Conservation (phyloP, 306 rosid genomes). For the Corylus heterophylla region DNA sequence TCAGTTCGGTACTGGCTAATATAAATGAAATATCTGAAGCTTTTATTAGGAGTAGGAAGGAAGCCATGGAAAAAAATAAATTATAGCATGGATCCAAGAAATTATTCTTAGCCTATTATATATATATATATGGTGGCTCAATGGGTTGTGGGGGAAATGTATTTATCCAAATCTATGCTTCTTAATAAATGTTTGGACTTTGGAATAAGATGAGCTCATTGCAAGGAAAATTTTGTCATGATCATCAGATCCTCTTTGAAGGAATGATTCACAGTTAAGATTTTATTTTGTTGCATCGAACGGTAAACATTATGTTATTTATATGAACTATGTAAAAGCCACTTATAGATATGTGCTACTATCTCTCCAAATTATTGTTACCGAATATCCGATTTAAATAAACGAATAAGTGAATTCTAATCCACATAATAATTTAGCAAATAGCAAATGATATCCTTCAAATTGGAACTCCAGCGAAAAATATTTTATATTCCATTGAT, state of each 20-base stretch:
- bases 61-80: slow-evolving; percentile 32
- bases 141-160: neutral
- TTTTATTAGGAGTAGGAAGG: slow-evolving; percentile 37
- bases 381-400: too few species aligned
- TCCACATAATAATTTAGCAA: too few species aligned
- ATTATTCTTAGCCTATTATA: neutral
- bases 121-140: neutral
- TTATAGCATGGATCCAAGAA: neutral
- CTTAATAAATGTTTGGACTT: neutral
- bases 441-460: neutral
- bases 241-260: too few species aligned
- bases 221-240: neutral
- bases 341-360: too few species aligned
- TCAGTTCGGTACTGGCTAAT: slow-evolving; percentile 19
- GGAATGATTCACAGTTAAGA: too few species aligned
- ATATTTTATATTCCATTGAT: neutral
- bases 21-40: slow-evolving; percentile 39
- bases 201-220: neutral
- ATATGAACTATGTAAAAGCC: too few species aligned
- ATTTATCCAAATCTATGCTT: neutral
- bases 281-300: too few species aligned
- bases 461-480: neutral
- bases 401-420: too few species aligned
- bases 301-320: too few species aligned
- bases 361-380: too few species aligned